A percentile compares a stretch with the other conserved stretches of the same genome.
phyloP scores from a whole-genome alignment of 2,329 filamentous ascomycete species.

The Fusarium dlaminii region DNA sequence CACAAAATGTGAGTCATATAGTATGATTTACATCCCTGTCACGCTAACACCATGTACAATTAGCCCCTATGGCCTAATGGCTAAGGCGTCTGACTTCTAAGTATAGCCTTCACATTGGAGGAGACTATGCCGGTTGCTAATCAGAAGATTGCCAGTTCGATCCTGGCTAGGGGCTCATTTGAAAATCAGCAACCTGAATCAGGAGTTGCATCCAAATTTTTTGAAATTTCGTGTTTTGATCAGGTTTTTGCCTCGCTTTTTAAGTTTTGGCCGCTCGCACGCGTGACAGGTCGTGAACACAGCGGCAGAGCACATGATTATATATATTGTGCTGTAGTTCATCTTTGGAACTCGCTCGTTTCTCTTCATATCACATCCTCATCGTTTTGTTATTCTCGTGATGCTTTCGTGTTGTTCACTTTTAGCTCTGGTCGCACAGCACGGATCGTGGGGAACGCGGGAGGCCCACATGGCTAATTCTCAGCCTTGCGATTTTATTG shows the following conservation, averaged over 20 bases:
- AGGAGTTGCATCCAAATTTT: not conserved
- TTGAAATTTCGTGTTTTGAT: not conserved
- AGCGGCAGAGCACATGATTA: not conserved
- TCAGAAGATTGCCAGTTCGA: not conserved
- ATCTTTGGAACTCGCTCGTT: fast-evolving
- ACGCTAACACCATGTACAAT: not conserved
- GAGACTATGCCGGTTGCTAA: no score
- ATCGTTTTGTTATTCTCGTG: not conserved
- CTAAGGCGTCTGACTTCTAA: not conserved
- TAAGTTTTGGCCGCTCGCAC: not conserved
- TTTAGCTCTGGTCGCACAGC: no score
- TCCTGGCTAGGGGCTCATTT: not conserved
- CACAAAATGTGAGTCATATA: not conserved
- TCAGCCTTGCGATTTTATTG: not conserved
- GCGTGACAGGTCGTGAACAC: not conserved
- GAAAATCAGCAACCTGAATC: not conserved
- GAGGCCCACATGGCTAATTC: not conserved
- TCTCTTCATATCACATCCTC: fast-evolving
- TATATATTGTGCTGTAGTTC: fast-evolving
- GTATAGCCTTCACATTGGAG: no score
- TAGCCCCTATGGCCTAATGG: not conserved
- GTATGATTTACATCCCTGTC: fast-evolving
- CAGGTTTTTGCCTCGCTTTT: not conserved
- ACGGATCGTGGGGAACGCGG: not conserved
- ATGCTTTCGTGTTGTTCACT: not conserved